Conservation (phyloP, 805 yeast species). For the Lipomyces orientalis region DNA sequence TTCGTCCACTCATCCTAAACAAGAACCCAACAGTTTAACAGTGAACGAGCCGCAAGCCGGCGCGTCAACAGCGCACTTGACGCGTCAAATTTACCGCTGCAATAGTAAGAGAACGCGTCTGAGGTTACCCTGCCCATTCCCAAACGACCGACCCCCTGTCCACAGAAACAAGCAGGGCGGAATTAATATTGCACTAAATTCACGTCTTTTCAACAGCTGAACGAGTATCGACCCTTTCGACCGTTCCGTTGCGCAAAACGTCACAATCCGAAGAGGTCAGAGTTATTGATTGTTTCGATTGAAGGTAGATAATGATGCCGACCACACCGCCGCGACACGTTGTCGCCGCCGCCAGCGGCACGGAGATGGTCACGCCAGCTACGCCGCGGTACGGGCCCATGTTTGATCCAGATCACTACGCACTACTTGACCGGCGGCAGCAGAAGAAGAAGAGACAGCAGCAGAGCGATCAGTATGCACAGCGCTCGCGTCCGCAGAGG, state of each 20-base stretch:
- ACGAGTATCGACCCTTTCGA: no score
- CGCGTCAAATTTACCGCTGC: no score
- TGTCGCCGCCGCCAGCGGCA: neutral
- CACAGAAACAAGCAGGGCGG: no score
- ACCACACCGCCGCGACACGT: neutral
- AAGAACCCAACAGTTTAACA: no score
- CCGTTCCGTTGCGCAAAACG: no score
- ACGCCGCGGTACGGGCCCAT: conserved; percentile 36
- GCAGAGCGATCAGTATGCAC: conserved; percentile 1
- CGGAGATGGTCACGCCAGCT: conserved; percentile 26
- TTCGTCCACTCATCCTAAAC: no score
- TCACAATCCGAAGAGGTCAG: neutral
- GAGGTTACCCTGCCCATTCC: no score
- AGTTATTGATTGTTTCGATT: neutral
- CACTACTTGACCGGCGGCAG: conserved; percentile 9
- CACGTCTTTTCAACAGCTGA: neutral
- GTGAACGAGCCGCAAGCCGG: no score
- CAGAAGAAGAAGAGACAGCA: conserved; percentile 3
- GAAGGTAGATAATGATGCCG: neutral
- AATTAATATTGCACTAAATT: no score
- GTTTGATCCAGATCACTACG: conserved; percentile 27
- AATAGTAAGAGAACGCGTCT: no score
- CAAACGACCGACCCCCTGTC: no score
- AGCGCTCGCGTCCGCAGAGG: conserved; percentile 14
- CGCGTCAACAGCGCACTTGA: no score